These are phyloP conservation scores for Tremella mesenterica DNA, from an alignment of 768 basidiomycete genomes.

Conservation along the genomic window DNA sequence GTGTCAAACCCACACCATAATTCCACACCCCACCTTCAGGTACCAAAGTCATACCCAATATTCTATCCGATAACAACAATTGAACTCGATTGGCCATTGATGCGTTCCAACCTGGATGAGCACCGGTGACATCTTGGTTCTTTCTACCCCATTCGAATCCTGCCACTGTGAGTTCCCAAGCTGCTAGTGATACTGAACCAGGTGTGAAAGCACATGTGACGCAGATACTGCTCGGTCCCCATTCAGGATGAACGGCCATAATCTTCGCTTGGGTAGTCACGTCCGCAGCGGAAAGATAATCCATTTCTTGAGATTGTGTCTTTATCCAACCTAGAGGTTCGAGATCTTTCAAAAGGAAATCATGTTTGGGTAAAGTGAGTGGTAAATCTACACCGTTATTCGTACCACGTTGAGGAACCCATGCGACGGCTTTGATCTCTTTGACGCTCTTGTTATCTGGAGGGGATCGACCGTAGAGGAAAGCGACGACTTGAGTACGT, in stretches of 20 bases:
- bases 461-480: constrained; percentile 84
- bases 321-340: constrained; percentile 95
- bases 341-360: constrained; percentile 86
- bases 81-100: constrained; percentile 92
- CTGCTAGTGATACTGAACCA: constrained; percentile 89
- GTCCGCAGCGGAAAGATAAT: constrained; percentile 85
- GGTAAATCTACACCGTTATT: constrained; percentile 93
- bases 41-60: constrained; percentile 90
- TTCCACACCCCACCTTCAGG: constrained; percentile 95
- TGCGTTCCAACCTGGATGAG: constrained; percentile 77
- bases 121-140: constrained; percentile 67
- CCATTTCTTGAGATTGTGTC: constrained; percentile 79
- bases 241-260: constrained; percentile 93
- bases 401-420: constrained; percentile 94
- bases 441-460: constrained; percentile 97
- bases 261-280: constrained; percentile 89
- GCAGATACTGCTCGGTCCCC: constrained; percentile 88
- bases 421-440: constrained; percentile 91
- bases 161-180: constrained; percentile 78
- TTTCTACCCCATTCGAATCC: constrained; percentile 99
- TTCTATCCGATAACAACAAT: constrained; percentile 84
- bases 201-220: constrained; percentile 94
- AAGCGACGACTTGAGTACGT: constrained; percentile 90
- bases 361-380: constrained; percentile 79
- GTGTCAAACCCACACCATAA: constrained; percentile 87